Evolutionary conservation across 768 basidiomycete species (phyloP).

Genomic region (Rhodosporidiobolus odoratus): DNA sequence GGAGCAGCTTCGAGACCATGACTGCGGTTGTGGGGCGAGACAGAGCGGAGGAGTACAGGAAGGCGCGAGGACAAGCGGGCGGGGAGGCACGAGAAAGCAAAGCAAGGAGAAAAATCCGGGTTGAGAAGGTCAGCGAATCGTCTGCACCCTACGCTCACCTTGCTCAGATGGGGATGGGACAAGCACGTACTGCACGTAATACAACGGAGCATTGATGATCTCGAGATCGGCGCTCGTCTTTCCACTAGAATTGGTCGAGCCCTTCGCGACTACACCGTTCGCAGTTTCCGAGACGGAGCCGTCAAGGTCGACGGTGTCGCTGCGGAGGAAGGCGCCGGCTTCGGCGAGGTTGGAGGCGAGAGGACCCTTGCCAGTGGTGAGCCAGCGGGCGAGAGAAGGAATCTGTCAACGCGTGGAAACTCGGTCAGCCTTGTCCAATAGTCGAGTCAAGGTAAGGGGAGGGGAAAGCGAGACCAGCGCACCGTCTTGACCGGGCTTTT

Average conservation of each 20-base stretch:
- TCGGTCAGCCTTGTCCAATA: neutral
- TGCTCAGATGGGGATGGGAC: no score
- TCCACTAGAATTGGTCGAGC: constrained; percentile 23
- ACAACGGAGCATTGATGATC: constrained; percentile 24
- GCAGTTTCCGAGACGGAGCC: constrained; percentile 7
- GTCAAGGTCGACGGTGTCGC: constrained; percentile 13
- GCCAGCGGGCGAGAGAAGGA: constrained; percentile 26
- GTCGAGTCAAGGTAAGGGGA: neutral
- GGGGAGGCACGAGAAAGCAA: neutral
- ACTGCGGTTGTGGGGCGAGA: neutral
- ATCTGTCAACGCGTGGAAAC: neutral
- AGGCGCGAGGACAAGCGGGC: neutral
- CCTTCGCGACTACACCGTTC: neutral
- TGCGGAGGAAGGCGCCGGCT: constrained; percentile 37
- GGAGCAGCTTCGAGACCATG: constrained; percentile 12
- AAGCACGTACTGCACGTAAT: constrained; percentile 17
- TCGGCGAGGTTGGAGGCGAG: constrained; percentile 30
- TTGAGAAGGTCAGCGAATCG: neutral
- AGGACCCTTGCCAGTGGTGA: constrained; percentile 22
- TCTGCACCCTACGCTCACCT: no score
- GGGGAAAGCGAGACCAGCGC: neutral
- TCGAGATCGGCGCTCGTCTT: constrained; percentile 33
- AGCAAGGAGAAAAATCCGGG: neutral
- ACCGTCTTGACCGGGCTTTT: constrained; percentile 26
- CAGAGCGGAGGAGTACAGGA: no score